These are phyloP conservation scores for Henckelia pumila DNA, from an alignment of 257 asterid genomes.

Conservation along the genomic window DNA sequence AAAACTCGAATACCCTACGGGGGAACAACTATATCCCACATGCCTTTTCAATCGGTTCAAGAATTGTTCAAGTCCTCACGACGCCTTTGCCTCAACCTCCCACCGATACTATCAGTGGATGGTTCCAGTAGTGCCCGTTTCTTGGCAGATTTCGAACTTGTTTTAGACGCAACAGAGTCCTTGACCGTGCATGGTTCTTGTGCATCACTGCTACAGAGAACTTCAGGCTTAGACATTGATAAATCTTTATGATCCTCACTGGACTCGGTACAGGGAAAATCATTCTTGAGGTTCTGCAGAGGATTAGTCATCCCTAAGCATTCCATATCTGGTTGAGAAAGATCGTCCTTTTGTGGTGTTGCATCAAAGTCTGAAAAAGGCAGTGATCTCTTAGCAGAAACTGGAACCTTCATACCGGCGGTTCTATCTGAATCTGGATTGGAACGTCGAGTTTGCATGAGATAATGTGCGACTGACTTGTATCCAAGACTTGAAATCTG, in stretches of 20 bases:
- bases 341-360: conserved; percentile 30
- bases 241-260: conserved; percentile 8
- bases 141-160: conserved; percentile 34
- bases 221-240: conserved; percentile 6
- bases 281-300: conserved; percentile 2
- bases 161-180: conserved; percentile 27
- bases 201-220: conserved; percentile 21
- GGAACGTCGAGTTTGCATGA: conserved; percentile 67
- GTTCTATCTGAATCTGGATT: conserved; percentile 35
- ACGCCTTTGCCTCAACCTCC: conserved; percentile 63
- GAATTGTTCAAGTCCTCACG: neutral
- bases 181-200: conserved; percentile 28
- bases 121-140: conserved; percentile 36
- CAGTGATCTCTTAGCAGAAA: conserved; percentile 72
- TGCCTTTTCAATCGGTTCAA: neutral
- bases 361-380: conserved; percentile 48
- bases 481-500: conserved; percentile 74
- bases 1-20: too few relatives aligned
- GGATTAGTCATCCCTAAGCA: conserved; percentile 10
- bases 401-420: conserved; percentile 31
- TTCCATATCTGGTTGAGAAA: conserved; percentile 22
- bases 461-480: conserved; percentile 94
- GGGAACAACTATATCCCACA: too few relatives aligned
- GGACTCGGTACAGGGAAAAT: conserved; percentile 9
- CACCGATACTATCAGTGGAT: conserved; percentile 50